These are phyloP conservation scores for Tolypocladium nubicola DNA, from an alignment of 2,329 filamentous ascomycete genomes.

Conservation along the genomic window DNA sequence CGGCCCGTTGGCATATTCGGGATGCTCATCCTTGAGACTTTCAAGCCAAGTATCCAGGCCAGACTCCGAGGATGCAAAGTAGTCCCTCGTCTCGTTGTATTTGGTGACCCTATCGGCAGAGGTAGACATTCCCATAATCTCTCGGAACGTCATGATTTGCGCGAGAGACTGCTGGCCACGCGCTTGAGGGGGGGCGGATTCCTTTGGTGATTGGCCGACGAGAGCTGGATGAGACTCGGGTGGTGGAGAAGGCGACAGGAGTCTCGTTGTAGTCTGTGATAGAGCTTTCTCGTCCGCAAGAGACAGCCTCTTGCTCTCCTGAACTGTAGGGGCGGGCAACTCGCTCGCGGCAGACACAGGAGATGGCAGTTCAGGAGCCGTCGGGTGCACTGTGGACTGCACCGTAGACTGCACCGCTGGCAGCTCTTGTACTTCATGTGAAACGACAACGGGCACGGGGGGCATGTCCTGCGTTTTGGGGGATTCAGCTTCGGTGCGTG, in stretches of 20 bases:
- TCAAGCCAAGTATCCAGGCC: constrained; percentile 55
- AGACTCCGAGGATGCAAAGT: constrained; percentile 63
- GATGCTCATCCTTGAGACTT: constrained; percentile 31
- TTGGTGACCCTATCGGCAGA: constrained; percentile 59
- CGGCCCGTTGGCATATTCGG: constrained; percentile 34
- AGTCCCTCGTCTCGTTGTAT: constrained; percentile 60
- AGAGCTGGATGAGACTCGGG: constrained; percentile 27
- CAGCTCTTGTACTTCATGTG: constrained; percentile 9
- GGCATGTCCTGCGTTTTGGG: neutral
- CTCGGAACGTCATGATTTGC: constrained; percentile 51
- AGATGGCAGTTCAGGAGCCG: constrained; percentile 29
- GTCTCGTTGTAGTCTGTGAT: constrained; percentile 20
- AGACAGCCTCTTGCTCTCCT: constrained; percentile 22
- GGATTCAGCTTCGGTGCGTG: constrained; percentile 2
- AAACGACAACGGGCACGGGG: neutral
- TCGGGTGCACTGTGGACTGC: constrained; percentile 1
- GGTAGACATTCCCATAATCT: constrained; percentile 63
- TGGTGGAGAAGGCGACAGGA: constrained; percentile 23
- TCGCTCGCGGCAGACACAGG: constrained; percentile 29
- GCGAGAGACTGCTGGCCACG: constrained; percentile 5
- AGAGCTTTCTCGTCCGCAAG: constrained; percentile 34
- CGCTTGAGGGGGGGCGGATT: constrained; percentile 3
- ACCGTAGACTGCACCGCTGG: neutral
- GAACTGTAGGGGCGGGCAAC: constrained; percentile 11
- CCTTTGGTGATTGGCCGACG: constrained; percentile 4